Evolutionary conservation across 768 basidiomycete species (phyloP).

Genomic region (Hydnomerulius pinastri): DNA sequence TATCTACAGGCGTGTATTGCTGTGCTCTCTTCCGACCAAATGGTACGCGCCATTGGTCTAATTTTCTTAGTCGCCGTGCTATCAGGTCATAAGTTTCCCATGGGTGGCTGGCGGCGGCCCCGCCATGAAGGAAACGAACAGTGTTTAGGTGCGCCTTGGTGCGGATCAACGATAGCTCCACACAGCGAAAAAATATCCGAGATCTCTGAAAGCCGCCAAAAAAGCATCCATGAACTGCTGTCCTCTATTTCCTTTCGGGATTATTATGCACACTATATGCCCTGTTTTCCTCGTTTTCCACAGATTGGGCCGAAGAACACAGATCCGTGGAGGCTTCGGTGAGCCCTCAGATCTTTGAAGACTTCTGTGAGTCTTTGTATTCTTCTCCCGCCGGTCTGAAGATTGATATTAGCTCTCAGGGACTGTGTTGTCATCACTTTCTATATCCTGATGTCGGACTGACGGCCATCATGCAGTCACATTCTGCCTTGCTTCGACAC

Average conservation of each 20-base stretch:
- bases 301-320: constrained; percentile 16
- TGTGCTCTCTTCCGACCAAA: too few relatives aligned
- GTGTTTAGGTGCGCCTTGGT: neutral
- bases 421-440: constrained; percentile 21
- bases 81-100: too few relatives aligned
- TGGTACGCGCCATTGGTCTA: too few relatives aligned
- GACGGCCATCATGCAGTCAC: constrained; percentile 19
- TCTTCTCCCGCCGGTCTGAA: constrained; percentile 29
- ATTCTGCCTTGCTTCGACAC: constrained; percentile 26
- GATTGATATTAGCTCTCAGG: constrained; percentile 21
- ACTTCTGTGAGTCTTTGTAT: constrained; percentile 11
- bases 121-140: neutral
- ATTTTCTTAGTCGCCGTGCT: too few relatives aligned
- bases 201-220: neutral
- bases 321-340: constrained; percentile 10
- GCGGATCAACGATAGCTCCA: neutral
- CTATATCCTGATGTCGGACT: constrained; percentile 17
- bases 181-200: neutral
- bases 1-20: too few relatives aligned
- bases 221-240: constrained; percentile 19
- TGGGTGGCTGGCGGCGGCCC: neutral
- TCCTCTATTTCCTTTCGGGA: constrained; percentile 1
- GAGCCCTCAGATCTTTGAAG: constrained; percentile 22
- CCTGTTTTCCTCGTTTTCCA: neutral
- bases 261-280: constrained; percentile 30